Conservation (phyloP, 192 early-diverging fungal species). For the Podochytrium sp. region DNA sequence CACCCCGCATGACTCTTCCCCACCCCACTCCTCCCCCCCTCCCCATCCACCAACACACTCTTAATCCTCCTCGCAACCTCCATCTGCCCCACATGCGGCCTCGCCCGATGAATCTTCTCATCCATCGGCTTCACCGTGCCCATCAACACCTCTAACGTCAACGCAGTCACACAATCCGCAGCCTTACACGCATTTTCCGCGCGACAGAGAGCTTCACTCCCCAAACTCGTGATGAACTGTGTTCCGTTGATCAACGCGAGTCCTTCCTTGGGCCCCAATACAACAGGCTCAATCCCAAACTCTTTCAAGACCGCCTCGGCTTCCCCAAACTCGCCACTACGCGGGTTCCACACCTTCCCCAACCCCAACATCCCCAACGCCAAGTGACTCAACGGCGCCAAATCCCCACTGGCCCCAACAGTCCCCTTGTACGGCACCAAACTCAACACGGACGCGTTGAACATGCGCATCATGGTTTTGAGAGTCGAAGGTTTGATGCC, state of each 20-base stretch:
- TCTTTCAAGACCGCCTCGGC: slow-evolving; percentile 20
- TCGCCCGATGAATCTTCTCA: slow-evolving; percentile 17
- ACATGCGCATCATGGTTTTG: slow-evolving; percentile 24
- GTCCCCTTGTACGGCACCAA: slow-evolving; percentile 28
- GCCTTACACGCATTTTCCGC: slow-evolving; percentile 7
- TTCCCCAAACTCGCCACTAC: neutral
- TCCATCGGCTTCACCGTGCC: slow-evolving; percentile 29
- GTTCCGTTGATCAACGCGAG: slow-evolving; percentile 36
- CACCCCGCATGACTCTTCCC: slow-evolving; percentile 3
- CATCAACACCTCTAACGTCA: slow-evolving; percentile 26
- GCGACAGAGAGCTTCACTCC: slow-evolving; percentile 23
- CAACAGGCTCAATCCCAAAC: slow-evolving; percentile 6
- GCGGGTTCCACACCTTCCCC: slow-evolving; percentile 31
- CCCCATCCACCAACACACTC: neutral
- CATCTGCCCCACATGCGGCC: slow-evolving; percentile 31
- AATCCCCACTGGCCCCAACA: slow-evolving; percentile 28
- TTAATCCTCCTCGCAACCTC: slow-evolving; percentile 7
- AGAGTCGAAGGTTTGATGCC: slow-evolving; percentile 20
- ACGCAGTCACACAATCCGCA: slow-evolving; percentile 22
- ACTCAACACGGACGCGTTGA: slow-evolving; percentile 13
- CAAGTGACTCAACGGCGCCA: slow-evolving; percentile 27
- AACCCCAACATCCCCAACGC: slow-evolving; percentile 29
- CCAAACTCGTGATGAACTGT: slow-evolving; percentile 27
- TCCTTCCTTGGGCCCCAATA: slow-evolving; percentile 27
- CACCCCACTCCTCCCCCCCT: slow-evolving; percentile 5